These are phyloP conservation scores for Xerophyta viscosa DNA, from an alignment of 106 monocot species.

Conservation along the genomic window DNA sequence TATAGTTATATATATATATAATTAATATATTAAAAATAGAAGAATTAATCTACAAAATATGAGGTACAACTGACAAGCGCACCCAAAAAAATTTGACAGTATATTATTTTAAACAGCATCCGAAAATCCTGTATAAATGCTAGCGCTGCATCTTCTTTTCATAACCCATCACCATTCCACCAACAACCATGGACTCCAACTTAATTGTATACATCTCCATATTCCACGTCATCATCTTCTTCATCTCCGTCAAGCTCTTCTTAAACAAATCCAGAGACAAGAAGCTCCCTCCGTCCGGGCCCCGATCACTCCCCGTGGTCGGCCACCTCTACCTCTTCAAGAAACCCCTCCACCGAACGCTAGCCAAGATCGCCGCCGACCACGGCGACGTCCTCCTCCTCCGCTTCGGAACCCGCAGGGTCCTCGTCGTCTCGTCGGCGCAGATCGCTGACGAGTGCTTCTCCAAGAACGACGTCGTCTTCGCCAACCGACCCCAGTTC, in stretches of 20 bases:
- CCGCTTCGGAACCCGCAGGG: slow-evolving; percentile 14
- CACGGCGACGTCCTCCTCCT: slow-evolving; percentile 11
- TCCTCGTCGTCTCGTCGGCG: slow-evolving; percentile 9
- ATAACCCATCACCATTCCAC: no score
- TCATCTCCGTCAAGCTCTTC: background rate
- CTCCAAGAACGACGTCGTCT: slow-evolving; percentile 8
- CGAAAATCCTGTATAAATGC: no score
- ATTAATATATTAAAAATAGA: no score
- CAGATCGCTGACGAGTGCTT: slow-evolving; percentile 8
- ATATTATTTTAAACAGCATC: no score
- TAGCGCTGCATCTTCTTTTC: no score
- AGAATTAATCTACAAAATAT: no score
- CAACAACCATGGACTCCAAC: no score
- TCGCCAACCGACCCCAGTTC: slow-evolving; percentile 12
- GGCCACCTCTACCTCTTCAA: slow-evolving; percentile 15
- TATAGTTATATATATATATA: no score
- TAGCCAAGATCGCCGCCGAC: background rate
- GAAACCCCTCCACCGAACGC: slow-evolving; percentile 6
- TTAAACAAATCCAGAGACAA: background rate
- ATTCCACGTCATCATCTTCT: no score
- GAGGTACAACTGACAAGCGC: no score
- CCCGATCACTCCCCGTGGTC: slow-evolving; percentile 1
- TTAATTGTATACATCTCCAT: no score
- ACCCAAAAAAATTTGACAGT: no score
- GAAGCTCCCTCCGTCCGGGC: slow-evolving; percentile 2